Evolutionary conservation across 106 monocot genomes (phyloP).

Genomic region (Xerophyta viscosa): DNA sequence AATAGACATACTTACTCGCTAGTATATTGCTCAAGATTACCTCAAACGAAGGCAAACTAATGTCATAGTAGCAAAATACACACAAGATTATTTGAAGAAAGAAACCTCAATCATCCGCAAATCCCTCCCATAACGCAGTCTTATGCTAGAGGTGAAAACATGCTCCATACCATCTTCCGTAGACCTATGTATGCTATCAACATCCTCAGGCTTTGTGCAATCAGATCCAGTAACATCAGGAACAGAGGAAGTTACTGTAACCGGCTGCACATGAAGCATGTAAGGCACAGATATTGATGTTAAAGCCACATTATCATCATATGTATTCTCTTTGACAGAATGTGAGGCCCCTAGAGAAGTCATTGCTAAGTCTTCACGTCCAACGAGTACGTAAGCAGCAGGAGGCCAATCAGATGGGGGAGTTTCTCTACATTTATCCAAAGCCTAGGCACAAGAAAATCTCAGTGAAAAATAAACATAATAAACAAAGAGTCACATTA

Average conservation of each 20-base stretch:
- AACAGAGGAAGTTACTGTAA: conserved; percentile 50
- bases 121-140: conserved; percentile 88
- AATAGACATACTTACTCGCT: too few relatives aligned
- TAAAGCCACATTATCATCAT: conserved; percentile 36
- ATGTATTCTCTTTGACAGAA: conserved; percentile 16
- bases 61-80: too few relatives aligned
- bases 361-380: conserved; percentile 89
- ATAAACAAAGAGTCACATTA: too few relatives aligned
- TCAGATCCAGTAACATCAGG: conserved; percentile 33
- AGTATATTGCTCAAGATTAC: too few relatives aligned
- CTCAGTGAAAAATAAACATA: too few relatives aligned
- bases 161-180: conserved; percentile 96
- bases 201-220: conserved; percentile 39
- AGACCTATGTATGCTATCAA: conserved; percentile 30
- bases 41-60: too few relatives aligned
- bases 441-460: conserved; percentile 35
- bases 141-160: conserved; percentile 66
- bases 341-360: conserved; percentile 23
- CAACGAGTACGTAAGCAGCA: conserved; percentile 80
- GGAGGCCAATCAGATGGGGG: conserved; percentile 92
- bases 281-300: conserved; percentile 66
- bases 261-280: conserved; percentile 87
- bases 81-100: too few relatives aligned
- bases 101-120: conserved; percentile 88
- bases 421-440: conserved; percentile 85